Percentiles rank a stretch among this genome's conserved stretches.
Conservation (phyloP, 2,329 filamentous ascomycete genomes). For the Alternaria ventricosa region DNA sequence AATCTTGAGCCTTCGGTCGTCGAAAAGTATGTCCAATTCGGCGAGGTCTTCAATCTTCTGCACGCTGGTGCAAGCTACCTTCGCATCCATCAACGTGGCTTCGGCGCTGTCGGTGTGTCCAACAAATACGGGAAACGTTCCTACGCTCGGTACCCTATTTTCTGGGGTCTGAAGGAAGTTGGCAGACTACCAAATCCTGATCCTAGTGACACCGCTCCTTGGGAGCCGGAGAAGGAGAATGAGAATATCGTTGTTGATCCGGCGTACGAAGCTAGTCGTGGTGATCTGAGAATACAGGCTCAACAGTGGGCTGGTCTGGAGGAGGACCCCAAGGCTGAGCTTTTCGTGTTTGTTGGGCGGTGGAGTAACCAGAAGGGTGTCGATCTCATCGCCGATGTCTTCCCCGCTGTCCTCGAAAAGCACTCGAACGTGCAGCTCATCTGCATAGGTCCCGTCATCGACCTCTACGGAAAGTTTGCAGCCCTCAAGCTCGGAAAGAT, state of each 20-base stretch:
- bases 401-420: neutral
- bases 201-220: constrained; percentile 68
- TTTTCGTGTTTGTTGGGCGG: neutral
- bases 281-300: neutral
- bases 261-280: neutral
- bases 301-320: neutral
- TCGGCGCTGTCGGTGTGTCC: constrained; percentile 50
- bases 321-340: neutral
- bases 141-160: constrained; percentile 71
- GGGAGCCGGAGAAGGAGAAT: constrained; percentile 54
- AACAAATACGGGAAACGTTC: constrained; percentile 71
- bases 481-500: neutral
- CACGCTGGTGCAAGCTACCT: constrained; percentile 72
- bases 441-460: neutral
- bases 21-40: constrained; percentile 69
- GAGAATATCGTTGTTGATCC: neutral
- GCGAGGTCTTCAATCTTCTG: constrained; percentile 72
- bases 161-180: constrained; percentile 70
- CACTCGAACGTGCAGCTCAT: neutral
- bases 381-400: neutral
- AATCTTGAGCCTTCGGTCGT: constrained; percentile 65
- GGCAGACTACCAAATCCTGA: constrained; percentile 69
- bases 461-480: neutral
- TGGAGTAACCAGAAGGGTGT: neutral
- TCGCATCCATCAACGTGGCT: constrained; percentile 70